phyloP scores from a whole-genome alignment of 495 filamentous ascomycete genomes.

The Talaromyces trachyspermus region DNA sequence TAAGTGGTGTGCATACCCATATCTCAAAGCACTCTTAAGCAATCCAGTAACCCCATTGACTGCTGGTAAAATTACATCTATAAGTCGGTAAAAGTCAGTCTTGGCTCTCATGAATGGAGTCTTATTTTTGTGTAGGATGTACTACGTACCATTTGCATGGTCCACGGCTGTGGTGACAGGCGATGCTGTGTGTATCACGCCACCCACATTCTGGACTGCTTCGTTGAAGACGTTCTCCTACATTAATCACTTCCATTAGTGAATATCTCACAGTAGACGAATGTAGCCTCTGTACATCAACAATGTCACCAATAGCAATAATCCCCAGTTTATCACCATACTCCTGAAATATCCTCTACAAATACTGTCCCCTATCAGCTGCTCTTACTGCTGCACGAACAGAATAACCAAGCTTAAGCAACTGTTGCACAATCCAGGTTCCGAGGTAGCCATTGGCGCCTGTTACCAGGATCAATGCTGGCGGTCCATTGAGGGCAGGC shows the following conservation, averaged over 20 bases:
- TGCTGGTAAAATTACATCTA: conserved; percentile 30
- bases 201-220: conserved; percentile 36
- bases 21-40: conserved; percentile 20
- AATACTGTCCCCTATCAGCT: neutral
- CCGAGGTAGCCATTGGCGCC: neutral
- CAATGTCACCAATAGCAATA: neutral
- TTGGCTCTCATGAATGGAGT: neutral
- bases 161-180: conserved; percentile 33
- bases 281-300: conserved; percentile 1
- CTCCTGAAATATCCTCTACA: neutral
- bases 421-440: conserved; percentile 1
- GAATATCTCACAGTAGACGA: neutral
- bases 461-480: neutral
- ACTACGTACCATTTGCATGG: conserved; percentile 11
- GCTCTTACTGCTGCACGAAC: conserved; percentile 2
- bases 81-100: conserved; percentile 18
- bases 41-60: conserved; percentile 35
- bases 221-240: conserved; percentile 34
- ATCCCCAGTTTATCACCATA: conserved; percentile 1
- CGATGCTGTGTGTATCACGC: conserved; percentile 44
- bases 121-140: conserved; percentile 1
- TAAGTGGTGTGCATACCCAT: neutral
- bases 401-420: neutral
- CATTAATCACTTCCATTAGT: conserved; percentile 15
- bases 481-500: neutral